Conservation (phyloP, 306 rosid genomes). For the Lathyrus tuberosus region DNA sequence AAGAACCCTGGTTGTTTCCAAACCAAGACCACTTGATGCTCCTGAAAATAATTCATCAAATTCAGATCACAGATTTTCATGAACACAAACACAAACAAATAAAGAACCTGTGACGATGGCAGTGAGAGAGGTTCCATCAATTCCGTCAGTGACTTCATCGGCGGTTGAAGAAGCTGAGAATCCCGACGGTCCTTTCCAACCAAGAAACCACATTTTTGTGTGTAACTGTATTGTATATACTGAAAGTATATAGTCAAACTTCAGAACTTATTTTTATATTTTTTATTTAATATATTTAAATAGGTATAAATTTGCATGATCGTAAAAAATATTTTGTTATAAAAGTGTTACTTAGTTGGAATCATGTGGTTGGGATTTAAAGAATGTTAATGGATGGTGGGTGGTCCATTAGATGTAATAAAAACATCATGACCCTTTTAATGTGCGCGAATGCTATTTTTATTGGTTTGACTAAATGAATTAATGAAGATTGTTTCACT, state of each 20-base stretch:
- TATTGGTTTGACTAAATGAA: not conserved
- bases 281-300: not conserved
- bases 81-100: not conserved
- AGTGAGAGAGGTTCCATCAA: conserved; percentile 61
- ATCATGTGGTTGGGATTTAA: not conserved
- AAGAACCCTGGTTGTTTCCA: conserved; percentile 72
- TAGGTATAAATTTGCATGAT: not conserved
- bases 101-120: conserved; percentile 72
- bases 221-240: too few relatives aligned
- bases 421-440: not conserved
- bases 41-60: conserved; percentile 50
- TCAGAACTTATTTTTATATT: not conserved
- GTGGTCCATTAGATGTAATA: not conserved
- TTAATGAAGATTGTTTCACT: too few relatives aligned
- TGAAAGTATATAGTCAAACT: not conserved
- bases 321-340: not conserved
- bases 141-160: conserved; percentile 66
- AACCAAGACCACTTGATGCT: conserved; percentile 84
- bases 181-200: conserved; percentile 64
- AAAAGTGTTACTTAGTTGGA: not conserved
- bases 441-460: not conserved
- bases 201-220: conserved; percentile 56
- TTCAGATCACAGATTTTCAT: not conserved
- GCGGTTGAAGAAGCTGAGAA: conserved; percentile 82
- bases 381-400: not conserved